Conservation (phyloP, 805 yeast genomes). For the Danielia oregonensis region DNA sequence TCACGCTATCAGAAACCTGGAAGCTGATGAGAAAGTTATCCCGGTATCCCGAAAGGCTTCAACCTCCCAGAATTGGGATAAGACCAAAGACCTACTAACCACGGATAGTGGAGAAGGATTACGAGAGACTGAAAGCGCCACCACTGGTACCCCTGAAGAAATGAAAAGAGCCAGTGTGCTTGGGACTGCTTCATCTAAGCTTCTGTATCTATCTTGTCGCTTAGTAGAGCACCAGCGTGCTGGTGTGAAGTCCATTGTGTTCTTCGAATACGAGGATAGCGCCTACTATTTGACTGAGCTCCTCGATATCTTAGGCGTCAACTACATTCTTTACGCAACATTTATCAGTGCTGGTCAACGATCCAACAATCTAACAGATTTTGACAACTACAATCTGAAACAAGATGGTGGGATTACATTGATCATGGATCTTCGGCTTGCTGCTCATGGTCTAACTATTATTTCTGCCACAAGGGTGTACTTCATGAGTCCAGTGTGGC, state of each 20-base stretch:
- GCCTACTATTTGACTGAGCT: slow-evolving; percentile 67
- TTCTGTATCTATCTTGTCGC: slow-evolving; percentile 56
- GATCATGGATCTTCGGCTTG: slow-evolving; percentile 64
- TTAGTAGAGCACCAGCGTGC: slow-evolving; percentile 48
- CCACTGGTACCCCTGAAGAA: slow-evolving; percentile 11
- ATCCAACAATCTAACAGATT: slow-evolving; percentile 49
- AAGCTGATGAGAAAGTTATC: not conserved
- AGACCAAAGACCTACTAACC: not conserved
- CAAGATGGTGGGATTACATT: slow-evolving; percentile 47
- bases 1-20: not conserved
- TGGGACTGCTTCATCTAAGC: slow-evolving; percentile 65
- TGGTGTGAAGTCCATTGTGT: slow-evolving; percentile 54
- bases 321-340: slow-evolving; percentile 62
- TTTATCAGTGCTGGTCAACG: slow-evolving; percentile 49
- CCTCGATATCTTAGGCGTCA: slow-evolving; percentile 56
- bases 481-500: slow-evolving; percentile 73
- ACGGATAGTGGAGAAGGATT: slow-evolving; percentile 18
- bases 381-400: slow-evolving; percentile 36
- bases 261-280: slow-evolving; percentile 68
- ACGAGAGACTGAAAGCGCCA: slow-evolving; percentile 21
- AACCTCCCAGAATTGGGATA: not conserved
- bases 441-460: slow-evolving; percentile 68
- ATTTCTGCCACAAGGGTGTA: slow-evolving; percentile 66
- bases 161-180: slow-evolving; percentile 32
- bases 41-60: not conserved